phyloP scores from a whole-genome alignment of 371 early-diverging fungal genomes.

The Mucor ambiguus region DNA sequence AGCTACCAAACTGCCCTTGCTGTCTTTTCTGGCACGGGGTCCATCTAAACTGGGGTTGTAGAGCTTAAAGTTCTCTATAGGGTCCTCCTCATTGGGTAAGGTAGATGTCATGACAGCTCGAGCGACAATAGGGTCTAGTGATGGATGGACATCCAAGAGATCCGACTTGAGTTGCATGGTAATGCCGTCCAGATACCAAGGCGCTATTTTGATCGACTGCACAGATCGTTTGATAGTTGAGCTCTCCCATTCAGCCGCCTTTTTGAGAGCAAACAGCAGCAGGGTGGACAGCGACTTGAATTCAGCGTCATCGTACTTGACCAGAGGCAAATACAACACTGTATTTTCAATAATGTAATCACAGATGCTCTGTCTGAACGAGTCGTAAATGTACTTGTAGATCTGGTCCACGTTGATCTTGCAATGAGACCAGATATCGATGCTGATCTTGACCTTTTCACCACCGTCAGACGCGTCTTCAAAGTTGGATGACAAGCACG shows the following conservation, averaged over 20 bases:
- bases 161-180: constrained; percentile 34
- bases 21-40: background rate
- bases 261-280: constrained; percentile 35
- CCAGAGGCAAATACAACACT: constrained; percentile 21
- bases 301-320: background rate
- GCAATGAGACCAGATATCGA: constrained; percentile 78
- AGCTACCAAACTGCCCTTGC: background rate
- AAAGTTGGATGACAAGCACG: constrained; percentile 29
- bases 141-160: constrained; percentile 30
- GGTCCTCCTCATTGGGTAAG: background rate
- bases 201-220: constrained; percentile 24
- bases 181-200: constrained; percentile 47
- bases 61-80: constrained; percentile 1
- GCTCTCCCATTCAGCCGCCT: constrained; percentile 53
- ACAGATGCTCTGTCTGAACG: constrained; percentile 64
- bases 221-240: constrained; percentile 59
- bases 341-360: constrained; percentile 72
- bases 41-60: background rate
- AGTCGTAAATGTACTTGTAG: constrained; percentile 49
- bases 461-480: constrained; percentile 9
- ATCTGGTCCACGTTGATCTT: constrained; percentile 56
- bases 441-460: constrained; percentile 42
- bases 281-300: constrained; percentile 9
- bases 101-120: constrained; percentile 13
- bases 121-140: constrained; percentile 33